Base-by-base conservation (phyloP, 23 red algal genomes). In the Gracilaria domingensis region DNA sequence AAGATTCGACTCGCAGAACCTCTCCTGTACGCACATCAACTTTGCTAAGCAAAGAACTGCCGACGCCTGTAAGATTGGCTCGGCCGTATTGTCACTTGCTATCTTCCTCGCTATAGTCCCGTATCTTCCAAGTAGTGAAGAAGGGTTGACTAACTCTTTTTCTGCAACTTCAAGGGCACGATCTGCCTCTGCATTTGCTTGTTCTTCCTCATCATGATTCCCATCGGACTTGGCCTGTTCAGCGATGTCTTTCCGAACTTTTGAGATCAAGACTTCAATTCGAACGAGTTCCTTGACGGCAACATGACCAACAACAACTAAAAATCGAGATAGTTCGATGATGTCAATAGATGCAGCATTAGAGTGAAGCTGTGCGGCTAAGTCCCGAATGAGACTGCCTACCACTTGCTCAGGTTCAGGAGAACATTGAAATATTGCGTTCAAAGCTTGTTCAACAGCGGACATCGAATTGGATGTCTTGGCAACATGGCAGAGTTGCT, bases 41-140 rank as follows among this genome's bases (percentile, higher is more conserved):
- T 93, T 93, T 21, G 92, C 65, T 58, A 98, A 45, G 24, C 80
- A 95, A 65, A 93, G 91, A 18, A 88, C 75, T 1, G 95, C 95
- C 16, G 75, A 87, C 18, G 92, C 71, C 42, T 83, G 93, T 75
- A 95, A 56, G 0, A 59, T 57, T 26, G 83, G 44, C 49, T 47
- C 71, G 9, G 84, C 75, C 32, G 50, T 51, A n/a, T 57, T 67
- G 59, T 80, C 88, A 11, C 77, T 65, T n/a, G 85, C 90, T 21
- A 92, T 45, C 50, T 86, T 74, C 11, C 64, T 84, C 6, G 86
- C 65, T 48, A 96, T 47, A 11, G 74, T 36, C 30, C 79, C 89
- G 53, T 88, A 84, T 59, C 72, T 34, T 6, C 95, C 95, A 21
- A 96, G 50, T 18, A 93, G 42, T 36, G 92, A 87, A 30, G 35